Conservation (phyloP, 2,329 filamentous ascomycete genomes). For the Gyromitra esculenta region DNA sequence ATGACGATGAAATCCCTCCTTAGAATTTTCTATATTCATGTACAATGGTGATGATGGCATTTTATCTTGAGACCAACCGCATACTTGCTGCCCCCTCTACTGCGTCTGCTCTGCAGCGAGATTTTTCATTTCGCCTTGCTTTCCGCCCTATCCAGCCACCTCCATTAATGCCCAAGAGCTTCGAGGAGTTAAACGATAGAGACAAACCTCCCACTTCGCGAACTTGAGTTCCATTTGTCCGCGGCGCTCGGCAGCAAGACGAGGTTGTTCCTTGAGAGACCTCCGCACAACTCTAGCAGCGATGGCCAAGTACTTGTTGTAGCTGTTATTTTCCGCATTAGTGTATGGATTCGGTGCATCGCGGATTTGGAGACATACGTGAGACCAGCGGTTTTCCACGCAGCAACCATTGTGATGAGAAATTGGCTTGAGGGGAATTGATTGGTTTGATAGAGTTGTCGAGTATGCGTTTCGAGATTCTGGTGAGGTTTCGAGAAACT, state of each 20-base stretch:
- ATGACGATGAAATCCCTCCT: constrained; percentile 37
- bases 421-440: constrained; percentile 31
- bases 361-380: constrained; percentile 72
- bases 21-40: constrained; percentile 43
- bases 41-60: constrained; percentile 46
- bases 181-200: background rate
- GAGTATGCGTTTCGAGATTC: constrained; percentile 51
- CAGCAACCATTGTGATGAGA: constrained; percentile 82
- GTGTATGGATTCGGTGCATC: constrained; percentile 5
- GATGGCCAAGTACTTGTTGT: constrained; percentile 99
- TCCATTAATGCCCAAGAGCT: constrained; percentile 58
- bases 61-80: constrained; percentile 16
- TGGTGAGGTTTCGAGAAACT: constrained; percentile 40
- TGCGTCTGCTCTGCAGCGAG: constrained; percentile 30
- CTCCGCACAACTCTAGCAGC: constrained; percentile 94
- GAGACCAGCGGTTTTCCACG: constrained; percentile 97
- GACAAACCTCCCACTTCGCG: constrained; percentile 92
- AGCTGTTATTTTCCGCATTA: constrained; percentile 68
- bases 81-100: constrained; percentile 35
- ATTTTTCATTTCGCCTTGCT: constrained; percentile 81
- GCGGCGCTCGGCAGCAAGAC: constrained; percentile 85
- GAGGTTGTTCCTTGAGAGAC: constrained; percentile 94
- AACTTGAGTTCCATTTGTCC: constrained; percentile 90
- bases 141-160: constrained; percentile 76
- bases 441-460: constrained; percentile 58